Percentiles rank a stretch among this genome's conserved stretches.
These are phyloP conservation scores for Paxillus involutus DNA, from an alignment of 768 basidiomycete species.

Conservation along the genomic window DNA sequence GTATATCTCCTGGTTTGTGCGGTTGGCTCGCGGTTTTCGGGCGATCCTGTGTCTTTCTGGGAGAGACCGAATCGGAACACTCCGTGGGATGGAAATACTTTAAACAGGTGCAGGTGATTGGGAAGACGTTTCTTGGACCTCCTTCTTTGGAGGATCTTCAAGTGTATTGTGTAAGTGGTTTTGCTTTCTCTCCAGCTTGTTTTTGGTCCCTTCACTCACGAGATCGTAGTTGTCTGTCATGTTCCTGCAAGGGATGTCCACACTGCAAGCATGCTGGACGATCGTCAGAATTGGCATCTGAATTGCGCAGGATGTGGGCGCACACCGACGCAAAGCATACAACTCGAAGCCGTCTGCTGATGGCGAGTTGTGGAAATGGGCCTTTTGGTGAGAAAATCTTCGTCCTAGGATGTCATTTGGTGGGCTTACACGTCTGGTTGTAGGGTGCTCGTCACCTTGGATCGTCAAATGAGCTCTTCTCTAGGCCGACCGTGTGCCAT, in stretches of 20 bases:
- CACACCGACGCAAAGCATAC: slow-evolving; percentile 42
- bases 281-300: slow-evolving; percentile 61
- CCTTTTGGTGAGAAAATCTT: slow-evolving; percentile 39
- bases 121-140: slow-evolving; percentile 54
- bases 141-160: slow-evolving; percentile 73
- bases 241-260: slow-evolving; percentile 56
- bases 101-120: slow-evolving; percentile 54
- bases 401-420: background rate
- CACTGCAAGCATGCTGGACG: slow-evolving; percentile 68
- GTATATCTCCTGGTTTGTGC: slow-evolving; percentile 74
- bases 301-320: slow-evolving; percentile 59
- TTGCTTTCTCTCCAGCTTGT: background rate
- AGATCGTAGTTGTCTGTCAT: slow-evolving; percentile 46
- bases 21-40: slow-evolving; percentile 52
- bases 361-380: slow-evolving; percentile 60
- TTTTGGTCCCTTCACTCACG: background rate
- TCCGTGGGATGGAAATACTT: slow-evolving; percentile 55
- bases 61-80: slow-evolving; percentile 37
- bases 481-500: slow-evolving; percentile 68
- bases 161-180: slow-evolving; percentile 50
- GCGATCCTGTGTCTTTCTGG: slow-evolving; percentile 55
- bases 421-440: background rate
- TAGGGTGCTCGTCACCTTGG: slow-evolving; percentile 31
- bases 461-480: slow-evolving; percentile 39
- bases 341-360: slow-evolving; percentile 38